phyloP scores from a whole-genome alignment of 2,329 filamentous ascomycete species.

The Trichophaea hybrida region DNA sequence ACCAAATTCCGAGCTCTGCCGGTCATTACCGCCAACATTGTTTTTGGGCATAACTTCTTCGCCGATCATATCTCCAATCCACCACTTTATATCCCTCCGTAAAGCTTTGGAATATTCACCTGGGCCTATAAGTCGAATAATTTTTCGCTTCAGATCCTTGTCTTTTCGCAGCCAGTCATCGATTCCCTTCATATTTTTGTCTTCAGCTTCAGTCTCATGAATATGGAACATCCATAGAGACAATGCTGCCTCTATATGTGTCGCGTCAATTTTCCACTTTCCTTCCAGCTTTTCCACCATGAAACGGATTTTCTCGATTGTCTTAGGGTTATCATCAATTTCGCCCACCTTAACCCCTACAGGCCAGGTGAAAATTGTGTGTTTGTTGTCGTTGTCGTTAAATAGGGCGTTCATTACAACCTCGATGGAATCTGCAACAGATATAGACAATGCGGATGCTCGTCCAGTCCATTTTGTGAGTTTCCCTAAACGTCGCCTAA shows the following conservation, averaged over 20 bases:
- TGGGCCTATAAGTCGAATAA: slow-evolving; percentile 1
- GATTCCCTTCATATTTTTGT: not conserved
- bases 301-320: not conserved
- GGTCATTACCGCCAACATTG: not conserved
- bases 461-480: slow-evolving; percentile 1
- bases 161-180: slow-evolving; percentile 3
- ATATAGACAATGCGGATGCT: not conserved
- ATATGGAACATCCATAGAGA: slow-evolving; percentile 29
- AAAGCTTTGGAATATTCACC: not conserved
- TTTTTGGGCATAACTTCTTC: too few relatives aligned
- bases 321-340: not conserved
- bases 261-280: slow-evolving; percentile 22
- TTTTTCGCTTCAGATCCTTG: not conserved
- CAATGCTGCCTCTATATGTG: slow-evolving; percentile 28
- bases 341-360: not conserved
- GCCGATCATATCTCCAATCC: not conserved
- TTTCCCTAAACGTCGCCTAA: not conserved
- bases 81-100: not conserved
- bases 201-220: not conserved
- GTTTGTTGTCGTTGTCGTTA: too few relatives aligned
- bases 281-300: not conserved
- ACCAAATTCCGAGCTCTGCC: not conserved
- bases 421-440: slow-evolving; percentile 1
- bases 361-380: not conserved
- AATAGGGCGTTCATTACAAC: slow-evolving; percentile 3